phyloP scores from a whole-genome alignment of 768 basidiomycete species.

The Suillus spraguei region DNA sequence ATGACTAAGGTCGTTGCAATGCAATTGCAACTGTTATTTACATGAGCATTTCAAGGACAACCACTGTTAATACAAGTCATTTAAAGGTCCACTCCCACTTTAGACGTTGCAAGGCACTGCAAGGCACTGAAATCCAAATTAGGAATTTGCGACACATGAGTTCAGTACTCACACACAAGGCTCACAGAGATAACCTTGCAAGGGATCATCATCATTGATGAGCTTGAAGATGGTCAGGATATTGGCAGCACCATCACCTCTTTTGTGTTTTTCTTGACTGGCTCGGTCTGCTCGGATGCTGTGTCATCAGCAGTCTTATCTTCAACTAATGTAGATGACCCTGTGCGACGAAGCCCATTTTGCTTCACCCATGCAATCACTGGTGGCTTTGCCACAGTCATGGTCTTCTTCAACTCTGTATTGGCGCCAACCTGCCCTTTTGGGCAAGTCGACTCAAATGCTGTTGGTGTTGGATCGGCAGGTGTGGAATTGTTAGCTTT shows the following conservation, averaged over 20 bases:
- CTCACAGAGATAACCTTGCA: neutral
- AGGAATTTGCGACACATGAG: neutral
- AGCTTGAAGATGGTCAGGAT: neutral
- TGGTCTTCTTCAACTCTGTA: neutral
- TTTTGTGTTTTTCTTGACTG: neutral
- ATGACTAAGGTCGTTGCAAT: no score
- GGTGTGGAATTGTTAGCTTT: neutral
- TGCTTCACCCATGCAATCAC: neutral
- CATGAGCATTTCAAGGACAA: no score
- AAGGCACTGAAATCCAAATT: no score
- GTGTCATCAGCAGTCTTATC: neutral
- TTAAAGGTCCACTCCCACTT: no score
- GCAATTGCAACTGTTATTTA: no score
- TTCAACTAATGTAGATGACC: neutral
- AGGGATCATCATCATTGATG: neutral
- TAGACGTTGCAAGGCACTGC: no score
- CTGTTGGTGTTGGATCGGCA: neutral
- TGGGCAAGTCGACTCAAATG: neutral
- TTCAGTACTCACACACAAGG: neutral
- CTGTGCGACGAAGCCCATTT: neutral
- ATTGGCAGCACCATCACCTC: neutral
- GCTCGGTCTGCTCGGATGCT: neutral
- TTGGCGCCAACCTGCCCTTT: neutral
- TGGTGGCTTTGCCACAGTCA: neutral
- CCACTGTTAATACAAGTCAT: no score